A percentile compares a stretch with the other conserved stretches of the same genome.
Conservation (phyloP, 306 rosid species). For the Quillaja saponaria region DNA sequence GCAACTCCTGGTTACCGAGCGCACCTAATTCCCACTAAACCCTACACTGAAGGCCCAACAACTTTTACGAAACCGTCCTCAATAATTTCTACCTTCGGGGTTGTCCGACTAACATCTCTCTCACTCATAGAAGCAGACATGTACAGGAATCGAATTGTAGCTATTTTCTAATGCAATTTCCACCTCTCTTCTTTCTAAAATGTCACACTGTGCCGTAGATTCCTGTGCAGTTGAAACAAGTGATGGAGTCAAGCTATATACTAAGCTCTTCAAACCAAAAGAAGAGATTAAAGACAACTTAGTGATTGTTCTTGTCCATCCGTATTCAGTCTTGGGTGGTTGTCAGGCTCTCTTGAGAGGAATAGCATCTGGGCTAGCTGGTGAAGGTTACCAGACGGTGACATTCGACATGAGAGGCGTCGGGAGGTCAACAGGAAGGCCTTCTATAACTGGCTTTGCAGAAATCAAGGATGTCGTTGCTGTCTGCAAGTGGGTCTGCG, state of each 20-base stretch:
- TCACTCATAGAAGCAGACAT: not conserved
- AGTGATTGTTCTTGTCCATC: slow-evolving; percentile 83
- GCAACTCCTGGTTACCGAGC: too few species aligned
- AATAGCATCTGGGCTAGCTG: slow-evolving; percentile 71
- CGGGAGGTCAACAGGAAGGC: slow-evolving; percentile 67
- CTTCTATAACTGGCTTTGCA: slow-evolving; percentile 79
- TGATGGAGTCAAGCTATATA: slow-evolving; percentile 70
- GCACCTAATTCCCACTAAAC: too few species aligned
- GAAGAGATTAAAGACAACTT: slow-evolving; percentile 30
- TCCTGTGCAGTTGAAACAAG: slow-evolving; percentile 56
- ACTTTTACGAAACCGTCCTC: too few species aligned
- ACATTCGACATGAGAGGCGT: slow-evolving; percentile 94
- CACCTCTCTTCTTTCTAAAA: slow-evolving; percentile 15
- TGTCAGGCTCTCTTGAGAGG: slow-evolving; percentile 85
- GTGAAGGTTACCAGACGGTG: slow-evolving; percentile 53
- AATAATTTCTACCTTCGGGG: too few species aligned
- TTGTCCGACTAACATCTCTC: not conserved
- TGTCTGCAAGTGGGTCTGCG: slow-evolving; percentile 63
- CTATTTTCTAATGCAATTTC: not conserved
- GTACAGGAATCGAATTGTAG: not conserved
- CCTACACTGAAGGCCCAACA: too few species aligned
- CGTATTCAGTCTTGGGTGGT: slow-evolving; percentile 86
- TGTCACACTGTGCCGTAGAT: slow-evolving; percentile 59
- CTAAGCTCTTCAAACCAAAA: slow-evolving; percentile 64
- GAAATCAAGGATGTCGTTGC: slow-evolving; percentile 78